Base-by-base conservation (phyloP, 257 asterid genomes). In the Anisodus acutangulus region DNA sequence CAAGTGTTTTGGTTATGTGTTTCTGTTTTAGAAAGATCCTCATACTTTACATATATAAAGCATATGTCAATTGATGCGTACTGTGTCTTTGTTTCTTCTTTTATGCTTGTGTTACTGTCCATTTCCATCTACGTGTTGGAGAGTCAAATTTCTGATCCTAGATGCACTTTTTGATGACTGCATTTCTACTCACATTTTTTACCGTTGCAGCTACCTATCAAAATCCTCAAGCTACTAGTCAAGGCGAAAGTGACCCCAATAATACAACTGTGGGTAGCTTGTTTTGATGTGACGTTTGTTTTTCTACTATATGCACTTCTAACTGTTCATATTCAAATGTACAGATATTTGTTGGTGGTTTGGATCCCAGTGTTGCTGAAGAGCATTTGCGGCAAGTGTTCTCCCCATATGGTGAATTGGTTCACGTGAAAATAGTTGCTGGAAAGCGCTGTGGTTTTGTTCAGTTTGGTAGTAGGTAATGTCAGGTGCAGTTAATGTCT, bases 371-470 rank as follows among this genome's bases (percentile, higher is more conserved):
- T 84, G 97, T 95, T 53, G 84, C 97, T 6, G 98, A 95, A 17
- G 98, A 95, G 26, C 93, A 89, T 90, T 84, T 95, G 91, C 93
- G 91, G 88, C 97, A 91, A 86, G 93, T 95, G 17, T 95, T 95
- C 86, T 91, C 97, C 80, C 95, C 88, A 26, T 95, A 91, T 16
- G 98, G 98, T 80, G 94, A 93, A 26, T 85, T 95, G 35, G 89
- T 92, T 79, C 97, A 95, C 81, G 98, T 95, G 58, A 95, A 95
- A 83, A 93, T 95, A 88, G 97, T 97, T 5, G 90, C 91, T 15
- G 98, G 98, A 76, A 95, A 95, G 88, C 97, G 98, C 57, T 95
- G 98, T 84, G 98, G 98, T 39, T 95, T 95, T 89, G 98, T 95
- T 86, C 98, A 95, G 85, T 95, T 92, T 88, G 91, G 95, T 63